Conservation (phyloP, 441 rosid genomes). For the Pelargonium citronellum region DNA sequence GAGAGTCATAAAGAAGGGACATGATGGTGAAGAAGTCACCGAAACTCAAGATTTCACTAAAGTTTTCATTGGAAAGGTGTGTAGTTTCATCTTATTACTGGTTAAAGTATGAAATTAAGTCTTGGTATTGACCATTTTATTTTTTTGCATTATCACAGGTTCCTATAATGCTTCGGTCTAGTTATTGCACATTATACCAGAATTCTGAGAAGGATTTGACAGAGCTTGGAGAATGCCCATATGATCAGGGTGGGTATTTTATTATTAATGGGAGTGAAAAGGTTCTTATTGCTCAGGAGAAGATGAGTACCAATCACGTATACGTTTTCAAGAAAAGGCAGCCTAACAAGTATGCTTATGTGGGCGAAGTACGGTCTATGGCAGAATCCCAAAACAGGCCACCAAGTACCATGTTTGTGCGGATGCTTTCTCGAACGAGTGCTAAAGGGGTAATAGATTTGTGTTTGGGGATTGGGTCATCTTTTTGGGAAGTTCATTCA, state of each 20-base stretch:
- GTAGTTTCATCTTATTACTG: conserved; percentile 8
- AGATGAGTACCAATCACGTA: conserved; percentile 61
- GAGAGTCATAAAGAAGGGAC: conserved; percentile 86
- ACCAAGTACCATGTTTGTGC: conserved; percentile 44
- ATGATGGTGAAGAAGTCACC: conserved; percentile 93
- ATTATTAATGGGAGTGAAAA: conserved; percentile 96
- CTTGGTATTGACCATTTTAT: conserved; percentile 11
- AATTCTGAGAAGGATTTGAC: conserved; percentile 97
- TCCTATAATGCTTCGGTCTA: conserved; percentile 96
- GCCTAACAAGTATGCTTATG: conserved; percentile 86
- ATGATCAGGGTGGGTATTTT: conserved; percentile 96
- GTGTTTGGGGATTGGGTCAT: not conserved
- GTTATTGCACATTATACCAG: conserved; percentile 76
- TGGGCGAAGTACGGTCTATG: conserved; percentile 93
- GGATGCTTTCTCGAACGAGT: conserved; percentile 3
- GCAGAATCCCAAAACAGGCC: conserved; percentile 85
- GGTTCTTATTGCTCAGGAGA: conserved; percentile 95
- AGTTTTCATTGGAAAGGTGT: conserved; percentile 92
- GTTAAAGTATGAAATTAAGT: conserved; percentile 2
- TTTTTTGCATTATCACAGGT: conserved; percentile 43
- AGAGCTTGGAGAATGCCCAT: conserved; percentile 97
- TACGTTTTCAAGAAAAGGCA: conserved; percentile 86
- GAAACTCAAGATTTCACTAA: conserved; percentile 83
- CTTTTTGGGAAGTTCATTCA: not conserved
- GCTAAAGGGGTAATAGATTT: conserved; percentile 6